Evolutionary conservation across 2,329 filamentous ascomycete genomes (phyloP).

Genomic region (Sporothrix humicola): DNA sequence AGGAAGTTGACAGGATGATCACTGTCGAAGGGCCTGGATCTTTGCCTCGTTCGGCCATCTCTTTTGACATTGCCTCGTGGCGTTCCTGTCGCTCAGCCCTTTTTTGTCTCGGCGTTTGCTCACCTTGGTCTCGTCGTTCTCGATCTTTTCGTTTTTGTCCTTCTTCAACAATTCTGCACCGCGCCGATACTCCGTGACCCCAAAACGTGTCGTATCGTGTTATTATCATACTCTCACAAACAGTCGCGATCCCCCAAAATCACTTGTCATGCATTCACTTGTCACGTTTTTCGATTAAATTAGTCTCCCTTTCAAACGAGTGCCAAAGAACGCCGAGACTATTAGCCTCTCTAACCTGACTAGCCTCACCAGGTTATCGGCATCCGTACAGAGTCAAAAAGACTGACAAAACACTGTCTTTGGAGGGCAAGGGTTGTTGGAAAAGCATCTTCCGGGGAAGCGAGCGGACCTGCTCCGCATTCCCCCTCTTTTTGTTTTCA

Average conservation of each 20-base stretch:
- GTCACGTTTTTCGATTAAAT: not conserved
- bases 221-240: not conserved
- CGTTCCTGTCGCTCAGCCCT: too few species aligned
- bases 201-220: too few species aligned
- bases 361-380: conserved; percentile 7
- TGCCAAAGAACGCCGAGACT: too few species aligned
- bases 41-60: too few species aligned
- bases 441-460: conserved; percentile 12
- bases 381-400: not conserved
- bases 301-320: too few species aligned
- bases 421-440: not conserved
- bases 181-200: too few species aligned
- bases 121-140: not conserved
- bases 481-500: not conserved
- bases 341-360: not conserved
- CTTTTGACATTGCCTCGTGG: too few species aligned
- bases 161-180: too few species aligned
- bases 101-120: too few species aligned
- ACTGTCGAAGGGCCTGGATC: too few species aligned
- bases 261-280: not conserved
- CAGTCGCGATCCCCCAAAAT: not conserved
- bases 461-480: not conserved
- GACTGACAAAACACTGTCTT: not conserved
- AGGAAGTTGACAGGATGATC: not conserved
- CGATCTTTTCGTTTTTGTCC: not conserved